phyloP scores from a whole-genome alignment of 148 eudicot genomes.

The Vaccinium myrtillus region DNA sequence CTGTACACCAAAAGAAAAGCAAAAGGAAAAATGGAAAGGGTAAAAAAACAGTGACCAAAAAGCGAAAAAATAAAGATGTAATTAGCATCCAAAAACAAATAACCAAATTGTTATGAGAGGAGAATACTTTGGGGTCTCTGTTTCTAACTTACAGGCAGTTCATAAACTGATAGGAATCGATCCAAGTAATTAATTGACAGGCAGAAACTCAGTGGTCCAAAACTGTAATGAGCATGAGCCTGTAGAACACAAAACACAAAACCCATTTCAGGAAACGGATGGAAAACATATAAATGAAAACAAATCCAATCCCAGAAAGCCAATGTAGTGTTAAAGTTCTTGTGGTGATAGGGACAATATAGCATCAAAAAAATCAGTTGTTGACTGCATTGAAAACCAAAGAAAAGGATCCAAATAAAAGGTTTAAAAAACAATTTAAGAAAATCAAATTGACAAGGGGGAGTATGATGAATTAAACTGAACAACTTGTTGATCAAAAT shows the following conservation, averaged over 20 bases:
- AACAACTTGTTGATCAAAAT: background rate
- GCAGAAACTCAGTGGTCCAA: slow-evolving; percentile 57
- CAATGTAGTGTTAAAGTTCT: background rate
- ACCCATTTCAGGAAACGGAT: slow-evolving; percentile 12
- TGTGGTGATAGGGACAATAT: background rate
- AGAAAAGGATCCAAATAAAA: background rate
- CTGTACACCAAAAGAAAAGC: slow-evolving; percentile 29
- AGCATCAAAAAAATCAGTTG: background rate
- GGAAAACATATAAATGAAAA: background rate
- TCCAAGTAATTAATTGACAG: slow-evolving; percentile 76
- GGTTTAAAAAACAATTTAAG: background rate
- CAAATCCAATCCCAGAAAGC: background rate
- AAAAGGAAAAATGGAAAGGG: background rate
- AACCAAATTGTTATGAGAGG: background rate
- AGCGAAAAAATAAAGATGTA: background rate
- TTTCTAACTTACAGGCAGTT: slow-evolving; percentile 65
- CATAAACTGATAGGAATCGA: slow-evolving; percentile 58
- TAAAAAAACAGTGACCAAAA: background rate
- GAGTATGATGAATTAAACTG: background rate
- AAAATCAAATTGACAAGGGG: slow-evolving; percentile 1
- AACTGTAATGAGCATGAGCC: slow-evolving; percentile 70
- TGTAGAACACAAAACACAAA: slow-evolving; percentile 35
- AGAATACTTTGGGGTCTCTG: background rate
- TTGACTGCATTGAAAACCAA: background rate
- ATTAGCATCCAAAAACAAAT: background rate